These are phyloP conservation scores for Periconia digitata DNA, from an alignment of 2,329 filamentous ascomycete genomes.

Conservation along the genomic window DNA sequence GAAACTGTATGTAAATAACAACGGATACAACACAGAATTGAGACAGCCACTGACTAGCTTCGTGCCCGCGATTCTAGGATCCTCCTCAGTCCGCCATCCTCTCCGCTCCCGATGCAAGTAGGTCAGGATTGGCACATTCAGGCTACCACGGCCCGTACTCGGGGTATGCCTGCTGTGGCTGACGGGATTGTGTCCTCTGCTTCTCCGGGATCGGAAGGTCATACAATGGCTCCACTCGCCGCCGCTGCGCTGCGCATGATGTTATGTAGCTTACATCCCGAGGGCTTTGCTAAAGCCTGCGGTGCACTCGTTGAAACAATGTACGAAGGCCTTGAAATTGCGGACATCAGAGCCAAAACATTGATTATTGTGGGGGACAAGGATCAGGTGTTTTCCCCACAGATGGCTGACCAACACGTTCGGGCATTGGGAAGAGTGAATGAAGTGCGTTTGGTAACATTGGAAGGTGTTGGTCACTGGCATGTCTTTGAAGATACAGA, in stretches of 20 bases:
- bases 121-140: constrained; percentile 33
- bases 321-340: constrained; percentile 31
- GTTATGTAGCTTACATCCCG: constrained; percentile 52
- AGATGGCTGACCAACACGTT: constrained; percentile 40
- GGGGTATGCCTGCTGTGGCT: constrained; percentile 48
- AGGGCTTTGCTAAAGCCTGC: constrained; percentile 59
- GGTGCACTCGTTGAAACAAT: constrained; percentile 50
- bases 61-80: too few species aligned
- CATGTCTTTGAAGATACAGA: constrained; percentile 52
- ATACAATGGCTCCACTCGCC: constrained; percentile 49
- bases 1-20: too few species aligned
- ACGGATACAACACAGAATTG: too few species aligned
- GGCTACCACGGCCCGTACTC: constrained; percentile 45
- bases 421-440: constrained; percentile 19
- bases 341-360: constrained; percentile 15
- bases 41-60: too few species aligned
- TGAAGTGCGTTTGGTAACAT: constrained; percentile 28
- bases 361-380: constrained; percentile 51
- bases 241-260: constrained; percentile 47
- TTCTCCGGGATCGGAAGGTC: constrained; percentile 38
- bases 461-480: constrained; percentile 54
- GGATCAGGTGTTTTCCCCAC: constrained; percentile 49
- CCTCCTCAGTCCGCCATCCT: constrained; percentile 52
- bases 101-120: constrained; percentile 46
- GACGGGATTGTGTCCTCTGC: constrained; percentile 32